Base-by-base conservation (phyloP, 2,329 filamentous ascomycete genomes). In the Cytospora piceicola region DNA sequence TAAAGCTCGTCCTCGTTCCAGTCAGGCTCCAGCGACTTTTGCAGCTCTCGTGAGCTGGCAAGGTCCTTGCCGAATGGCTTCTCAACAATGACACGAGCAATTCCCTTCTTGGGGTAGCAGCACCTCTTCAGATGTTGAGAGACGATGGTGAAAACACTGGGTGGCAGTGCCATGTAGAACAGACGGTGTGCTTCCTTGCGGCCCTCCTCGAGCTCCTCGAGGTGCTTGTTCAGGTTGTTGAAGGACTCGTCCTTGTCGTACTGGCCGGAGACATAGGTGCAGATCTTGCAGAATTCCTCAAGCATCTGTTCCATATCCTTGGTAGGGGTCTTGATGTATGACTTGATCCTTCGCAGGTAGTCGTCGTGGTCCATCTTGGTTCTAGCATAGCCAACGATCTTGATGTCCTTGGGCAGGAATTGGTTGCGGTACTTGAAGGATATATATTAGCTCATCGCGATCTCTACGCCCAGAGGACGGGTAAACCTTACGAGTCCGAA, bases 1-100 rank as follows among this genome's bases (percentile, higher is more conserved):
- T 96, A 99, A 72, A 99, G 90, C 82, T 99, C 95, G 62, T 98
- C 94, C 81, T 99, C 96, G 76, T 92, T 95, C 96, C 95, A 99
- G 82, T 99, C 93, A 53, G 95, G 95, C 76, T 94, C 92, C 69
- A 99, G 88, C 9, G 95, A 96, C 79, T 92, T 93, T 77, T 98
- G 94, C 68, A 99, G 87, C 80, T 97, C 93, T 67, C 95, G 90
- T 62, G 95, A 98, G 82, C 94, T 97, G 65, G 86, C 88, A 68
- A 99, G 87, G 78, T 99, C 95, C 83, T 98, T 98, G 73, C 96
- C 95, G 76, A 99, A 99, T 30, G 96, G 95, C 84, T 99, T 99
- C 89, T 99, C 95, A 71, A 99, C 94, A 81, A 99, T 96, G 74
- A 99, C 92, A 71, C 95, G 91, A 67, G 94, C 90, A 79, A 98